Base-by-base conservation (phyloP, 768 basidiomycete genomes). In the Harrya chromipes region DNA sequence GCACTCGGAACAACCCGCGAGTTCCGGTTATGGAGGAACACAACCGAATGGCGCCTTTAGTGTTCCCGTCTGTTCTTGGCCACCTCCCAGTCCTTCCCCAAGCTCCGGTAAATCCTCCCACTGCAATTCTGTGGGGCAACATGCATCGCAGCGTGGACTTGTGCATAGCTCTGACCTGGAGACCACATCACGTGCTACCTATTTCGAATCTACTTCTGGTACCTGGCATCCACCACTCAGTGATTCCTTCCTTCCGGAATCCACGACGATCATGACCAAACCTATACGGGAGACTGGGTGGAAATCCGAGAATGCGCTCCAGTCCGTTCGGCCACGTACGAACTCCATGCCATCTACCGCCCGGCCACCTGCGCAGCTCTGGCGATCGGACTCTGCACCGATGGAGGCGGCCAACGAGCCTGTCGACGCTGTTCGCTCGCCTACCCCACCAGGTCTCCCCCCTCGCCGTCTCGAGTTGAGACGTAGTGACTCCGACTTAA, bases 11-110 rank as follows among this genome's bases (percentile, higher is more conserved):
- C 50, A 56, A 20, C 47, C 53, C 50, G 55, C 40, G 44, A 46
- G 46, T 47, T 29, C 46, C 29, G 45, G 50, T 38, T 33, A 41
- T n/a, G 46, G 52, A 39, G 35, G 31, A 52, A 42, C 48, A 46
- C 57, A 38, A 34, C 43, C 39, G 39, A 48, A 50, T 29, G 40
- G 40, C 33, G 38, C 51, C 24, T 14, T 43, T 35, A 40, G 47
- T 41, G 16, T 47, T 11, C 42, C 50, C n/a, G 43, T 53, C 19
- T 63, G 49, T 27, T 53, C 59, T 35, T 65, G 68, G 68, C 66
- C 62, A 17, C 62, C 63, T 16, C 46, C 43, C 6, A 21, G 35
- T 43, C 40, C 52, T 11, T 27, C 42, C 31, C 19, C 16, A 38
- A 42, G 36, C 33, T 20, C 40, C 14, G 26, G 26, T 35, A 19